Base-by-base conservation (phyloP, 495 filamentous ascomycete species). In the Penicillium paxilli region DNA sequence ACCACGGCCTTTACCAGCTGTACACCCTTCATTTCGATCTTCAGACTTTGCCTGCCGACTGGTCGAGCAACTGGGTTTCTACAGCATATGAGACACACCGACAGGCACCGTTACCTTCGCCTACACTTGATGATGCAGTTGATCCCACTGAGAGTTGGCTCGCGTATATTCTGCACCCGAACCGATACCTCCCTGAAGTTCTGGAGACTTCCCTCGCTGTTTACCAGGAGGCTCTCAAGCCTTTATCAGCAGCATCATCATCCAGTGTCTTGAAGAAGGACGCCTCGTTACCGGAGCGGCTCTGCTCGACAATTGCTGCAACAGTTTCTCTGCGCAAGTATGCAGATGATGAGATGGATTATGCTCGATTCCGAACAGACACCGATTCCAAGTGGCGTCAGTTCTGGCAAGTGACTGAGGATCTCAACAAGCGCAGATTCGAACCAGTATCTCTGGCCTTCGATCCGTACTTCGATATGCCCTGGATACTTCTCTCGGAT, bases 361-460 rank as follows among this genome's bases (percentile, higher is more conserved):
- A 88, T 54, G 78, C 84, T 12, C 81, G 85, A 37, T 92, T 88
- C 66, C 80, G 85, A 37, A 69, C 71, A 24, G 84, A 87, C 25
- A 86, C 86, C 35, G 85, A 92, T 64, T 75, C 85, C 8, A 92
- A 97, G 63, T 98, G 94, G 95, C 83, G 87, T 37, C 80, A 90
- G 40, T 95, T 94, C 70, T 94, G 89, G 73, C 86, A 92, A 35
- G 79, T 97, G 20, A 79, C 92, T 44, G 76, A 84, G 11, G 92
- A 98, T 63, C 80, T 99, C 20, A 88, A 99, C 62, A 91, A 87
- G 54, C 85, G 89, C 54, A 81, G 92, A 62, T 85, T 87, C 5
- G 91, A 96, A 62, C 83, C 87, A 2, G 65, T 96, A 33, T 84
- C 89, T 3, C 72, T 98, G 26, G 82, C 84, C 0, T 87, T 86